phyloP scores from a whole-genome alignment of 176 grass and related monocot species.

The Cenchrus fungigraminus region DNA sequence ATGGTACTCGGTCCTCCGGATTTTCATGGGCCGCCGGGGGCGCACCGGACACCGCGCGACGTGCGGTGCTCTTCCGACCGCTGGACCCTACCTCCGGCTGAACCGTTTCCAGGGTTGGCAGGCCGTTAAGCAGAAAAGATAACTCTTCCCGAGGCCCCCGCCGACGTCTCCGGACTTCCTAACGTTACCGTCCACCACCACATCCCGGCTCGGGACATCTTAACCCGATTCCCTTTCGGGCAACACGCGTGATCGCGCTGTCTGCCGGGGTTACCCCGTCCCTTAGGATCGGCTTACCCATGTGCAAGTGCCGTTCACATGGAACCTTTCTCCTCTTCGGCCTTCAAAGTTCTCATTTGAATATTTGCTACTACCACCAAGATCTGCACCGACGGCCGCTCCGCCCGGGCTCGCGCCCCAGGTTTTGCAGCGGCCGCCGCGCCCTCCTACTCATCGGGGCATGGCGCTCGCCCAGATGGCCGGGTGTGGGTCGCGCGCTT shows the following conservation, averaged over 20 bases:
- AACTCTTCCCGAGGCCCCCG: conserved; percentile 83
- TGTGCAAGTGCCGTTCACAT: conserved; percentile 82
- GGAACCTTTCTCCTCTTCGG: conserved; percentile 90
- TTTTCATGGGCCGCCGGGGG: conserved; percentile 50
- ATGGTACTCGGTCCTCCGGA: conserved; percentile 47
- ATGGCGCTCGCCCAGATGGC: too few relatives aligned
- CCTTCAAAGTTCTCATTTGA: conserved; percentile 87
- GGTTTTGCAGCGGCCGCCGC: too few relatives aligned
- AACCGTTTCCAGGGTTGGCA: conserved; percentile 64
- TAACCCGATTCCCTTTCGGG: conserved; percentile 67
- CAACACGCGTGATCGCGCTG: conserved; percentile 37
- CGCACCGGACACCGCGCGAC: conserved; percentile 64
- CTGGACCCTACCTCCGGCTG: conserved; percentile 72
- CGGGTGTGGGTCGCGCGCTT: conserved; percentile 49
- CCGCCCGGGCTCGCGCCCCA: too few relatives aligned
- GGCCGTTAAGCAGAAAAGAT: conserved; percentile 84
- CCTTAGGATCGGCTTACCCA: conserved; percentile 60
- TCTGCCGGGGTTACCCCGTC: conserved; percentile 27
- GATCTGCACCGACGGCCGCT: conserved; percentile 69
- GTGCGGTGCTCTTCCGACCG: conserved; percentile 72
- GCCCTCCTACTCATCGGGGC: too few relatives aligned
- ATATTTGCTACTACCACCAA: conserved; percentile 85
- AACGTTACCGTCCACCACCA: conserved; percentile 68
- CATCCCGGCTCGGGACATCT: conserved; percentile 65
- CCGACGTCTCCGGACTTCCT: conserved; percentile 73